Evolutionary conservation across 176 grass and related monocot species (phyloP), one percentile per base, ranked within the genome.

Genomic region (Otatea glauca): DNA sequence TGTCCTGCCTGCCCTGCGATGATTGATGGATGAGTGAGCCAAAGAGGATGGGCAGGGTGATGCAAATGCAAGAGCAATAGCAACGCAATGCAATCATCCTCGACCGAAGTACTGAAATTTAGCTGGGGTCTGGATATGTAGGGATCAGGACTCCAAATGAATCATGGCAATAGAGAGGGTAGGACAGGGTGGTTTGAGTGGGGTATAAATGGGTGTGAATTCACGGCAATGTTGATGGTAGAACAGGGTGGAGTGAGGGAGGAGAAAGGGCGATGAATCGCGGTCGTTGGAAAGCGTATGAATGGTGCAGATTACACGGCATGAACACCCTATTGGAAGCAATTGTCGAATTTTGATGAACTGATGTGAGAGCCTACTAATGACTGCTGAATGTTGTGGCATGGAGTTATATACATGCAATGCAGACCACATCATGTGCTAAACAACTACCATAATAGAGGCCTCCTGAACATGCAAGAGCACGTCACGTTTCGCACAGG

Each of bases 1-100:
- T 42, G 65, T 29, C 13, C 29, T n/a, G 8, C 25, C 32, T 6
- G 42, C 7, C 24, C 23, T 21, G 73, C 14, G 81, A 72, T 67
- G 84, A 83, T 65, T 90, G 88, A 78, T 77, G 69, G 77, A 70
- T 76, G 83, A 23, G 88, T 77, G 83, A 83, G 83, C 55, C 78
- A 72, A 12, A 13, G 65, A 18, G 6, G 70, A 87, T 58, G 84
- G 78, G 61, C 61, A 55, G 13, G 70, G 21, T 41, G 48, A 17
- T 61, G 80, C 39, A 5, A 44, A 29, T 21, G 39, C 39, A 39
- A 39, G 6, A 42, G 80, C 51, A 68, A 45, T 7, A 5, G 47
- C 56, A 18, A 39, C 38, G 34, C 76, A 7, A 38, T 21, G 84
- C 62, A 24, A 8, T 68, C 32, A 79, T 74, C 84, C 84, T 90